These are phyloP conservation scores for Starmera caribaea DNA, from an alignment of 805 yeast species.

Conservation along the genomic window DNA sequence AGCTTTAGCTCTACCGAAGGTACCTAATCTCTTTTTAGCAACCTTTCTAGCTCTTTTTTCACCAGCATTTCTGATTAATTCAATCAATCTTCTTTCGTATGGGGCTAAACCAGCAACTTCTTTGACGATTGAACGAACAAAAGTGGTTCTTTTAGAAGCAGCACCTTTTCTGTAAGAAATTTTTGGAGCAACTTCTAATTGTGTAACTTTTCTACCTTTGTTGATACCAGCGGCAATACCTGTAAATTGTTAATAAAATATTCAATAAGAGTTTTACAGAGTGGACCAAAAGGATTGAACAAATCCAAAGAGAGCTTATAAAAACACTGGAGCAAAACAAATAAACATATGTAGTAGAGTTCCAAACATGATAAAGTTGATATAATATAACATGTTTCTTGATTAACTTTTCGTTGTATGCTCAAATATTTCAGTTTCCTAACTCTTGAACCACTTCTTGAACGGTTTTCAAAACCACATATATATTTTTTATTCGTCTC, in stretches of 20 bases:
- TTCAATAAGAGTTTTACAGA: not conserved
- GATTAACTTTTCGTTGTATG: too few relatives aligned
- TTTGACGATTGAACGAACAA: conserved; percentile 90
- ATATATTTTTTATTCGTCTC: not conserved
- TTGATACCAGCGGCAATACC: conserved; percentile 97
- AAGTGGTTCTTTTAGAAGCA: conserved; percentile 87
- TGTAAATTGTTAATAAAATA: conserved; percentile 28
- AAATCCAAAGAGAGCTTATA: too few relatives aligned
- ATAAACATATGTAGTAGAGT: too few relatives aligned
- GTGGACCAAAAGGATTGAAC: too few relatives aligned
- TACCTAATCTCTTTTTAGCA: conserved; percentile 99
- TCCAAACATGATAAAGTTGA: too few relatives aligned
- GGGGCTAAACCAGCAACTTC: conserved; percentile 99
- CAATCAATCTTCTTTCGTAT: conserved; percentile 99
- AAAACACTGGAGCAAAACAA: too few relatives aligned
- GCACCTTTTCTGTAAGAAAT: conserved; percentile 96
- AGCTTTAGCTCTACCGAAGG: conserved; percentile 98
- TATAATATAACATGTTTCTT: too few relatives aligned
- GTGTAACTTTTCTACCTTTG: conserved; percentile 97
- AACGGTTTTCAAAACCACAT: not conserved
- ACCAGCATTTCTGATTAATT: conserved; percentile 99
- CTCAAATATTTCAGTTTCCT: too few relatives aligned
- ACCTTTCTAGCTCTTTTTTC: conserved; percentile 99
- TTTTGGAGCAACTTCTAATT: conserved; percentile 77
- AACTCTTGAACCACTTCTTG: not conserved